phyloP scores from a whole-genome alignment of 768 basidiomycete genomes.

The Gyrodon lividus region DNA sequence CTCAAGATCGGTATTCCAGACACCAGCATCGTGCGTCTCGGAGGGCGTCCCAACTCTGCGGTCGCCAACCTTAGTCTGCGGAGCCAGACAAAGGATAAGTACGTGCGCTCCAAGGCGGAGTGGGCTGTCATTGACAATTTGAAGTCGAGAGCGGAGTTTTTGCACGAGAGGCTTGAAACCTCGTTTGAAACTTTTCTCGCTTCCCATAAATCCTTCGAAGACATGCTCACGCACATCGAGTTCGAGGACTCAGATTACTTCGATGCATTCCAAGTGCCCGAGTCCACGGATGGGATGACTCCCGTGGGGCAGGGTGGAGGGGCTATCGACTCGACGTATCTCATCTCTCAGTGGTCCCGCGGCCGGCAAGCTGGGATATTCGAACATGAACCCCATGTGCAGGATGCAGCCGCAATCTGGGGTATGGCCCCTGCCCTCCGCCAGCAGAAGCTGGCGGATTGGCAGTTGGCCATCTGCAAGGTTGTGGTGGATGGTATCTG shows the following conservation, averaged over 20 bases:
- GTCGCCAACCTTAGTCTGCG: slow-evolving; percentile 48
- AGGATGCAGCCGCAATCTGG: slow-evolving; percentile 36
- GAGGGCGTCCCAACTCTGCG: slow-evolving; percentile 49
- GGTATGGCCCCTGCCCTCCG: slow-evolving; percentile 31
- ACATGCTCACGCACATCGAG: slow-evolving; percentile 48
- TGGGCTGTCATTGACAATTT: slow-evolving; percentile 43
- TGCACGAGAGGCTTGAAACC: slow-evolving; percentile 21
- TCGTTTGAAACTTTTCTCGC: slow-evolving; percentile 31
- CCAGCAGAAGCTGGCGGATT: slow-evolving; percentile 25
- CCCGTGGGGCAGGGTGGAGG: slow-evolving; percentile 42
- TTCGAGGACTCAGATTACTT: slow-evolving; percentile 48
- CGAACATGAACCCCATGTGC: slow-evolving; percentile 21
- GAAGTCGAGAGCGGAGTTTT: slow-evolving; percentile 22
- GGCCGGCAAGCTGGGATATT: slow-evolving; percentile 48
- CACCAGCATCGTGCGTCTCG: slow-evolving; percentile 49
- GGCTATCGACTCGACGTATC: slow-evolving; percentile 36
- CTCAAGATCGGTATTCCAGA: slow-evolving; percentile 58
- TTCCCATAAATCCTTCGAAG: slow-evolving; percentile 17
- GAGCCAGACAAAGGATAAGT: slow-evolving; percentile 32
- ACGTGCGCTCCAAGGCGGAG: slow-evolving; percentile 31
- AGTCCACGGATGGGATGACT: slow-evolving; percentile 44
- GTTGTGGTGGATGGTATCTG: slow-evolving; percentile 37
- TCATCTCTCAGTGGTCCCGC: slow-evolving; percentile 46
- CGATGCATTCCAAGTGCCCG: slow-evolving; percentile 45
- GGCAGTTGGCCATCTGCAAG: slow-evolving; percentile 36